A percentile compares a stretch with the other conserved stretches of the same genome.
Conservation (phyloP, 768 basidiomycete genomes). For the Mrakia hoshinonis region DNA sequence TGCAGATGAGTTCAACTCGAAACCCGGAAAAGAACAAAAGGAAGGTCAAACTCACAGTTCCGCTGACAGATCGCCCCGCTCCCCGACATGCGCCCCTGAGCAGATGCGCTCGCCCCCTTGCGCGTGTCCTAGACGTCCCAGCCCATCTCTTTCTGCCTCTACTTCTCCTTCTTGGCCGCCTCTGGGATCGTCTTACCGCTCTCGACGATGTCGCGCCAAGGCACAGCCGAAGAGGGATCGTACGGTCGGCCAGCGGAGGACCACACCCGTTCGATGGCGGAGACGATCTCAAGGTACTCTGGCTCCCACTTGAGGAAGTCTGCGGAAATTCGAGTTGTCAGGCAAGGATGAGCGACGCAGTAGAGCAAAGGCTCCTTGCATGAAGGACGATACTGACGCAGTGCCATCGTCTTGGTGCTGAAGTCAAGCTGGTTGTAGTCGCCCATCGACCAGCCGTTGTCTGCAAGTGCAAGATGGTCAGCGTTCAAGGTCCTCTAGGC, state of each 20-base stretch:
- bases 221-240: slow-evolving; percentile 35
- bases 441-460: slow-evolving; percentile 40
- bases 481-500: not conserved
- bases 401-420: slow-evolving; percentile 37
- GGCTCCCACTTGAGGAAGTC: slow-evolving; percentile 41
- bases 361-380: too few species aligned
- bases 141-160: slow-evolving; percentile 39
- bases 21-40: too few species aligned
- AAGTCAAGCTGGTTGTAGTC: slow-evolving; percentile 42
- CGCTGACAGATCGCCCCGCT: too few species aligned
- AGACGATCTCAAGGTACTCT: slow-evolving; percentile 38
- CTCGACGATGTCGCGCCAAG: slow-evolving; percentile 32
- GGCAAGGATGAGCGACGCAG: not conserved
- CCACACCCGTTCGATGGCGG: slow-evolving; percentile 36
- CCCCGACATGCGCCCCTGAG: too few species aligned
- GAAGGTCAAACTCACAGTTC: too few species aligned
- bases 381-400: slow-evolving; percentile 37
- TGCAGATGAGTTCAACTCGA: too few species aligned
- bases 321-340: slow-evolving; percentile 11
- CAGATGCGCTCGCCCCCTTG: too few species aligned
- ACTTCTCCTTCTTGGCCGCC: slow-evolving; percentile 36
- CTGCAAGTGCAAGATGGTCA: not conserved
- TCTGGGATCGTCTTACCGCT: slow-evolving; percentile 37
- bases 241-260: slow-evolving; percentile 35
- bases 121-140: slow-evolving; percentile 40